Percentiles rank a stretch among this genome's conserved stretches.
These are phyloP conservation scores for Arthrinium puccinioides DNA, from an alignment of 2,329 filamentous ascomycete species.

Conservation along the genomic window DNA sequence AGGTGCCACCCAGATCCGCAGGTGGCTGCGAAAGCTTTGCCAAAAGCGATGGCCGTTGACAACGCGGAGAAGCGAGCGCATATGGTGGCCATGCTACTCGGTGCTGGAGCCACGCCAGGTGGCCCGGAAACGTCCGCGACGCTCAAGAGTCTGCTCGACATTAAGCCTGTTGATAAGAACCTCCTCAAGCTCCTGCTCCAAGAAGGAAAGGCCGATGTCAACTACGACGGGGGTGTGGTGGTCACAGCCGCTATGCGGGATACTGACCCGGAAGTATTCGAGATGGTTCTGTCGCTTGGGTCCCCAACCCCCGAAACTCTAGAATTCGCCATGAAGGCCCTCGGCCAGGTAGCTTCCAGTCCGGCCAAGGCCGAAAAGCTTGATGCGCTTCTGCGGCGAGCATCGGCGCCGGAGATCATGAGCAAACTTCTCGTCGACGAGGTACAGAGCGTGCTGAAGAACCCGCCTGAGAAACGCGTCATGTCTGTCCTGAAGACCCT, in stretches of 20 bases:
- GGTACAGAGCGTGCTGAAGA: constrained; percentile 36
- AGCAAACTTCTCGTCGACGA: constrained; percentile 42
- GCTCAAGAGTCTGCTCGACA: constrained; percentile 32
- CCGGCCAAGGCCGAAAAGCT: constrained; percentile 43
- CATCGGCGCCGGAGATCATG: constrained; percentile 34
- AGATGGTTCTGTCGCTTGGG: constrained; percentile 37
- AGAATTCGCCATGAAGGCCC: constrained; percentile 31
- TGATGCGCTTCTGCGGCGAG: constrained; percentile 35
- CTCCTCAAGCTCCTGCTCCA: constrained; percentile 42
- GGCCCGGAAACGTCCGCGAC: constrained; percentile 34
- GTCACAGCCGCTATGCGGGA: constrained; percentile 31
- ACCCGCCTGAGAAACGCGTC: constrained; percentile 27
- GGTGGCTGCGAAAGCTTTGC: constrained; percentile 39
- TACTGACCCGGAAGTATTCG: constrained; percentile 40
- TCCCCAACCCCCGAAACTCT: constrained; percentile 37
- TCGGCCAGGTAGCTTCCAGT: constrained; percentile 35
- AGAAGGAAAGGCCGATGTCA: constrained; percentile 45
- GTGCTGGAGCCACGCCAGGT: constrained; percentile 35
- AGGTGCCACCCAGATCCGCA: constrained; percentile 36
- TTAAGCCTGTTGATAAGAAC: constrained; percentile 40
- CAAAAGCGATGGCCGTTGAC: constrained; percentile 36
- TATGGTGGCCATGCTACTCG: constrained; percentile 39
- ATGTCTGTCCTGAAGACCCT: constrained; percentile 38
- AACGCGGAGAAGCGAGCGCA: constrained; percentile 35
- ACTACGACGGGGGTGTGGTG: constrained; percentile 36